Evolutionary conservation across 306 rosid species (phyloP).

Genomic region (Castanospermum australe): DNA sequence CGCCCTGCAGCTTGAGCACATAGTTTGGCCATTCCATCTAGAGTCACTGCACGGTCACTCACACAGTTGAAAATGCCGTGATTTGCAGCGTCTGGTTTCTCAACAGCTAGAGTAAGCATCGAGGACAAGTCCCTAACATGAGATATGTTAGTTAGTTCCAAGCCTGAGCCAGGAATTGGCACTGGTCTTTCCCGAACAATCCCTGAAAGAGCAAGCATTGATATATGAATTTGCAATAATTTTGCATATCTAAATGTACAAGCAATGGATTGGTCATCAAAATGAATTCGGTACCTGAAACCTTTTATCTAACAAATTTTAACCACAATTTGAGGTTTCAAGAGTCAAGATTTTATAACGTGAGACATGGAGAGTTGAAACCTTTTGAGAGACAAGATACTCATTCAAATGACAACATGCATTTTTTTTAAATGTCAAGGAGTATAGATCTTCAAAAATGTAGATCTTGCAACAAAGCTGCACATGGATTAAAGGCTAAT

Average conservation of each 20-base stretch:
- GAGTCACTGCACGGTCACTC: slow-evolving; percentile 84
- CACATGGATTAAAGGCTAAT: background rate
- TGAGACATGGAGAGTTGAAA: too few species aligned
- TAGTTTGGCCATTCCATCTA: slow-evolving; percentile 85
- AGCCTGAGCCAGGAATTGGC: slow-evolving; percentile 88
- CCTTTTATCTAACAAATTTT: too few species aligned
- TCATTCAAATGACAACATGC: background rate
- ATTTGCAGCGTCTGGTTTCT: slow-evolving; percentile 74
- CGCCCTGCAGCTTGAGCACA: slow-evolving; percentile 92
- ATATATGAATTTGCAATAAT: background rate
- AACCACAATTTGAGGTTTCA: too few species aligned
- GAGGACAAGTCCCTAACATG: slow-evolving; percentile 89
- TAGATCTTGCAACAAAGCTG: background rate
- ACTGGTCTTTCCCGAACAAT: slow-evolving; percentile 87
- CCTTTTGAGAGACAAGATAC: background rate
- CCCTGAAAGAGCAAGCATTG: slow-evolving; percentile 45
- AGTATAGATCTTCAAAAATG: background rate
- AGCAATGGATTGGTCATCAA: too few species aligned
- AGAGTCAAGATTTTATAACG: too few species aligned
- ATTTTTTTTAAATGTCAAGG: background rate
- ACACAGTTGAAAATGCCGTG: slow-evolving; percentile 72
- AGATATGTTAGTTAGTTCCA: slow-evolving; percentile 82
- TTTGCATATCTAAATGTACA: too few species aligned
- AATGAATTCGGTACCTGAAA: too few species aligned
- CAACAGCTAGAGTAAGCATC: slow-evolving; percentile 80